These are phyloP conservation scores for Alternaria ventricosa DNA, from an alignment of 2,329 filamentous ascomycete species.

Conservation along the genomic window DNA sequence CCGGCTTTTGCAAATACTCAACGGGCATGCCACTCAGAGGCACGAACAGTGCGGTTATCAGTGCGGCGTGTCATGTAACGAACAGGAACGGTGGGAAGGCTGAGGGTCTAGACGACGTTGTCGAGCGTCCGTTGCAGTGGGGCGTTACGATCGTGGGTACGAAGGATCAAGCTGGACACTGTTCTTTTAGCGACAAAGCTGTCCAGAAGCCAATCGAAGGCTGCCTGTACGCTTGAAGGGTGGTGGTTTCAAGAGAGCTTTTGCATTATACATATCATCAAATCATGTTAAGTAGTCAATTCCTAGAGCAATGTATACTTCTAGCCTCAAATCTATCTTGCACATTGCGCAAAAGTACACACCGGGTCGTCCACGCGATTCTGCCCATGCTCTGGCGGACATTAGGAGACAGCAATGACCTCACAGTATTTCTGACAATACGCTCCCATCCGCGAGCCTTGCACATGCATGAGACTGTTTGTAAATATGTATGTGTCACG, in stretches of 20 bases:
- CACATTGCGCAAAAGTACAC: too few species aligned
- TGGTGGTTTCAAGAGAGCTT: too few species aligned
- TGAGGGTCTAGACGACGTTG: rapidly evolving
- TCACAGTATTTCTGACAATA: too few species aligned
- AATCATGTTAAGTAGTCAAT: too few species aligned
- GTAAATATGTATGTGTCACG: too few species aligned
- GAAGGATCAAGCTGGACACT: not conserved
- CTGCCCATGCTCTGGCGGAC: not conserved
- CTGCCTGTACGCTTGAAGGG: not conserved
- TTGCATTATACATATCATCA: too few species aligned
- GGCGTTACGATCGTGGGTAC: not conserved
- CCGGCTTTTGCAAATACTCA: rapidly evolving
- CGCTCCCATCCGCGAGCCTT: too few species aligned
- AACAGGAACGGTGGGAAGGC: not conserved
- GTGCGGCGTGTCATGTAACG: not conserved
- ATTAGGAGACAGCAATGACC: too few species aligned
- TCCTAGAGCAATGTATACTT: too few species aligned
- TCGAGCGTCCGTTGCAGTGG: not conserved
- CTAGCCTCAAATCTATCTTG: too few species aligned
- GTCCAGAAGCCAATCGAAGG: not conserved
- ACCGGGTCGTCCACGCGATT: too few species aligned
- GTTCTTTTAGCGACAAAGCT: not conserved
- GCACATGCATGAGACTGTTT: not conserved
- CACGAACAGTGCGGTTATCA: not conserved
- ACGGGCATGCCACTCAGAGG: not conserved